These are phyloP conservation scores for Fraxinus paxiana DNA, from an alignment of 305 asterid genomes.

Conservation along the genomic window DNA sequence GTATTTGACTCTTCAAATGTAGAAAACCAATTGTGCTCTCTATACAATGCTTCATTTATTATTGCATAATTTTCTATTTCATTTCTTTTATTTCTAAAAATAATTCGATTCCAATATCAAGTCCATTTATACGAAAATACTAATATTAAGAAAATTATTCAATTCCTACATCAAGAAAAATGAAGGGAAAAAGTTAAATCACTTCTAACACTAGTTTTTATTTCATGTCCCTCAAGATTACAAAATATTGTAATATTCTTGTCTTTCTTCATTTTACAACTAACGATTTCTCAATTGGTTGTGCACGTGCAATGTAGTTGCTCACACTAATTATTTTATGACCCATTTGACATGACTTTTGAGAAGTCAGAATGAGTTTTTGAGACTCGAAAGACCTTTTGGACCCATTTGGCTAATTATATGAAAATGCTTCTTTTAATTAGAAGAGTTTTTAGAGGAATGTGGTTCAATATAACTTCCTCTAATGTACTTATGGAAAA, in stretches of 20 bases:
- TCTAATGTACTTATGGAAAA: neutral
- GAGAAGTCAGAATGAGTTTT: neutral
- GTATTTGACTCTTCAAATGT: too few species aligned
- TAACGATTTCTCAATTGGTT: too few species aligned
- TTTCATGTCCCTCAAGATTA: neutral
- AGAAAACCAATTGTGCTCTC: too few species aligned
- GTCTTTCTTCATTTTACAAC: neutral
- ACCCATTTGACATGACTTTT: neutral
- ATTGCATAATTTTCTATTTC: too few species aligned
- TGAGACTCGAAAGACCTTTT: neutral
- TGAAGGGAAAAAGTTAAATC: neutral
- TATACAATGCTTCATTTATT: too few species aligned
- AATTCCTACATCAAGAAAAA: neutral
- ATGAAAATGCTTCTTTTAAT: too few species aligned
- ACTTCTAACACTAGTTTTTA: neutral
- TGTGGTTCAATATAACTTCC: neutral
- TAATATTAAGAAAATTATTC: too few species aligned
- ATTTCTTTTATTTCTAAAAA: too few species aligned
- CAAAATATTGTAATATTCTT: neutral
- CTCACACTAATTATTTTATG: neutral
- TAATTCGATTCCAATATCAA: too few species aligned
- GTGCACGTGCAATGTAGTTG: neutral
- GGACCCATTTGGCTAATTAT: neutral
- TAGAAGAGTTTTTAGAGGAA: neutral
- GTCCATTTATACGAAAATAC: too few species aligned